These are phyloP conservation scores for Solanum tarapatanum DNA, from an alignment of 257 asterid genomes.

Conservation along the genomic window DNA sequence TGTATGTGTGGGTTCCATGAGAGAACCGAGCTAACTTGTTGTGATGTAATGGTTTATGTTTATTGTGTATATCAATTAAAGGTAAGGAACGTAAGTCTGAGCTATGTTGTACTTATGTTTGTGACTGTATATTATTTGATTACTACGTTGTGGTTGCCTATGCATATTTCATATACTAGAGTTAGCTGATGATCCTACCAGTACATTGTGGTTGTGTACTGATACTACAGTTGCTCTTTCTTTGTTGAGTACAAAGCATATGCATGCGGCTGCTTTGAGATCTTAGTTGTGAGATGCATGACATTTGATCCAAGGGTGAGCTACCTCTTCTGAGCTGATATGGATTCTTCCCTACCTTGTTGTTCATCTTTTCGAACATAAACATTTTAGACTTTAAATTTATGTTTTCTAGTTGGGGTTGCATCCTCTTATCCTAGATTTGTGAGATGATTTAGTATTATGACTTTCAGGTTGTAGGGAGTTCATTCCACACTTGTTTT, in stretches of 20 bases:
- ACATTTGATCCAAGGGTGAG: background rate
- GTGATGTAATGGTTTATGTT: background rate
- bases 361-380: background rate
- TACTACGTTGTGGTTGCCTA: background rate
- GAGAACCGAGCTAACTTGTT: background rate
- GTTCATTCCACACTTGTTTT: too few species aligned
- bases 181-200: too few species aligned
- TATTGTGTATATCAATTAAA: background rate
- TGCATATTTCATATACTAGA: background rate
- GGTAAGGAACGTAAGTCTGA: accelerated
- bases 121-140: background rate
- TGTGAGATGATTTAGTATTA: background rate
- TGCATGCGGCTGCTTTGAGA: background rate
- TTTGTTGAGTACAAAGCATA: background rate
- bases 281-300: background rate
- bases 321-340: background rate
- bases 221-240: background rate
- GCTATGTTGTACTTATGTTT: background rate
- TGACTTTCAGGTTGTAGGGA: background rate
- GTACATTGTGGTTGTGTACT: background rate
- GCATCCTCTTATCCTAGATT: background rate
- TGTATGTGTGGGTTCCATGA: background rate
- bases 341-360: background rate
- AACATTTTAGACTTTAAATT: background rate
- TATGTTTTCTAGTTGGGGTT: background rate